These are phyloP conservation scores for Stephanodiscus triporus DNA, from an alignment of 108 stramenopile species.

Conservation along the genomic window DNA sequence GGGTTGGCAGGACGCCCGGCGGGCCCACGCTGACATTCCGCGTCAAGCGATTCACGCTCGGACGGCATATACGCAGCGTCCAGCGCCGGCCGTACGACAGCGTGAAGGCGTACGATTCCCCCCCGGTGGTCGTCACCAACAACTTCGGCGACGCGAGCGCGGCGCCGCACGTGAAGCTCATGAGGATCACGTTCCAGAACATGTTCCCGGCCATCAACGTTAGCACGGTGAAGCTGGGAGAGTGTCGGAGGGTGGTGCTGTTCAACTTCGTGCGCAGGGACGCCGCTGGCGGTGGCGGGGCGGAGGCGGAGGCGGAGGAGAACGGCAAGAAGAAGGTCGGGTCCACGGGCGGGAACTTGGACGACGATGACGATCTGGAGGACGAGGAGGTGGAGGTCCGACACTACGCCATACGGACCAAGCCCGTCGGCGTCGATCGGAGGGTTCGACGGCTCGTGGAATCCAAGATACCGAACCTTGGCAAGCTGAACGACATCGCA, in stretches of 20 bases:
- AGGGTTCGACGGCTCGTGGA: constrained; percentile 91
- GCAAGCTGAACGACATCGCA: constrained; percentile 91
- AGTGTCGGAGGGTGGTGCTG: constrained; percentile 96
- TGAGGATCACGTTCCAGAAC: constrained; percentile 98
- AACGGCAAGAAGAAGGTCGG: constrained; percentile 4
- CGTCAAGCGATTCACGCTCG: constrained; percentile 84
- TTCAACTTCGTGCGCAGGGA: constrained; percentile 82
- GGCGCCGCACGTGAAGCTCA: constrained; percentile 91
- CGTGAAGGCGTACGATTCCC: constrained; percentile 60
- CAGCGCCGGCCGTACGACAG: constrained; percentile 91
- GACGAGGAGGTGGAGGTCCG: constrained; percentile 89
- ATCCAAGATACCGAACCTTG: constrained; percentile 92
- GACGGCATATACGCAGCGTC: constrained; percentile 80
- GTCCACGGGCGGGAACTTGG: constrained; percentile 10
- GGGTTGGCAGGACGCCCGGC: constrained; percentile 88
- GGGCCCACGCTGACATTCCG: constrained; percentile 97
- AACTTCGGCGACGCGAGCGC: constrained; percentile 95
- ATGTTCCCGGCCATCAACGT: constrained; percentile 99
- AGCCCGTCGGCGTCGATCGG: constrained; percentile 92
- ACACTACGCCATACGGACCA: constrained; percentile 97
- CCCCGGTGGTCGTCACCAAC: constrained; percentile 98
- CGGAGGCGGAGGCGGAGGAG: constrained; percentile 2
- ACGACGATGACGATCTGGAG: constrained; percentile 49
- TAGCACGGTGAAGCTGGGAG: constrained; percentile 85
- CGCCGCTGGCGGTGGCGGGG: background rate